phyloP scores from a whole-genome alignment of 768 basidiomycete species.

The Amylocystis lapponica region DNA sequence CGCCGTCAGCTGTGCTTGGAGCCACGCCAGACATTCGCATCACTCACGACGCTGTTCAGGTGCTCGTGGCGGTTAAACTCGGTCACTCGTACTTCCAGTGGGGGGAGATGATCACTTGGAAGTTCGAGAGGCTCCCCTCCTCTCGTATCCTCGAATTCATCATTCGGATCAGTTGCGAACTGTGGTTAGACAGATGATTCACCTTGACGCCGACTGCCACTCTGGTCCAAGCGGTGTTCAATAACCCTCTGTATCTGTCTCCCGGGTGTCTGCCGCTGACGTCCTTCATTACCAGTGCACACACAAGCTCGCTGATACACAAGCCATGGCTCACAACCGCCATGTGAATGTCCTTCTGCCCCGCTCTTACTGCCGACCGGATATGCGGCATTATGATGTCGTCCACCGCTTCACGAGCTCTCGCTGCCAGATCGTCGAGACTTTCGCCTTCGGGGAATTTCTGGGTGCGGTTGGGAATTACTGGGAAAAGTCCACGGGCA shows the following conservation, averaged over 20 bases:
- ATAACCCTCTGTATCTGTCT: slow-evolving; percentile 43
- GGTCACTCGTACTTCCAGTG: slow-evolving; percentile 40
- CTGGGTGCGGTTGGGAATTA: slow-evolving; percentile 37
- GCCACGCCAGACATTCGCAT: too few species aligned
- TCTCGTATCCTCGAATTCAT: slow-evolving; percentile 22
- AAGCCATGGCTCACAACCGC: slow-evolving; percentile 75
- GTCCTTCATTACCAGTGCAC: slow-evolving; percentile 42
- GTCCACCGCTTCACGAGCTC: slow-evolving; percentile 48
- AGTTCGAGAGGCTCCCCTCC: slow-evolving; percentile 18
- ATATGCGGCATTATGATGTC: slow-evolving; percentile 54
- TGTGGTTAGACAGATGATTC: slow-evolving; percentile 3
- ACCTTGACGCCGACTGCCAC: slow-evolving; percentile 46
- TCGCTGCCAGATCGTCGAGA: slow-evolving; percentile 49
- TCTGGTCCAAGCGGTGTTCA: slow-evolving; percentile 69
- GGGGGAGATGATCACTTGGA: slow-evolving; percentile 22
- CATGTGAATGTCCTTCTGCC: slow-evolving; percentile 40
- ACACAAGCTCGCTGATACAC: slow-evolving; percentile 50
- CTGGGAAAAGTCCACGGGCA: slow-evolving; percentile 48
- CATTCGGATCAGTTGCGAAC: not conserved
- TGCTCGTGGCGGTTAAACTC: slow-evolving; percentile 55
- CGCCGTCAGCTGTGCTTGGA: not conserved
- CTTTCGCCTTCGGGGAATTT: slow-evolving; percentile 73
- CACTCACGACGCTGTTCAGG: slow-evolving; percentile 48
- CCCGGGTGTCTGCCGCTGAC: slow-evolving; percentile 25
- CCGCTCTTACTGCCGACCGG: slow-evolving; percentile 33